Base-by-base conservation (phyloP, 331 rosid genomes). In the Prunus yedoensis region DNA sequence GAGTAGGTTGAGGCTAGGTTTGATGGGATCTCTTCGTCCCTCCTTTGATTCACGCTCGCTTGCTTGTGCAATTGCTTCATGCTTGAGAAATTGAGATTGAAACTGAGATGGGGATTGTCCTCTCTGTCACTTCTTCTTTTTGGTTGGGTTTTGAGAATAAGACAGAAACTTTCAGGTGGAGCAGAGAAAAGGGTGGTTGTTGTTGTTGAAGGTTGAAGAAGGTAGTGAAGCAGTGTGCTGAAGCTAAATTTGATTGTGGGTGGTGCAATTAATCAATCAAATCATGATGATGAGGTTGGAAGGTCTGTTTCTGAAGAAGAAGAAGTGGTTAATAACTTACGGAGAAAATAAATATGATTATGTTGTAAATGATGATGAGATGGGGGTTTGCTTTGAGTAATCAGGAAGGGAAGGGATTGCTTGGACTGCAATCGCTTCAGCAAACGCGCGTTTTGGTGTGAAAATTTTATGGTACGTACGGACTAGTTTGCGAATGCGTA, bases 21-120 rank as follows among this genome's bases (percentile, higher is more conserved):
- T 32, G 78, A 38, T 25, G 83, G 71, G 88, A 85, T 83, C 81
- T 94, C 98, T 72, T 91, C 97, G 72, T 94, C 98, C 56, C 94
- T 80, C 10, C 90, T 72, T 62, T 94, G 94, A 69, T 86, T 93
- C 71, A 85, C 69, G 77, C 87, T 86, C 6, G 78, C 30, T 85
- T 88, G 97, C 83, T 86, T 90, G 88, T 90, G 87, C 18, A 91
- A 61, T 57, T 88, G 97, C 68, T 91, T 93, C 91, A 85, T 87
- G 50, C 65, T 87, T 66, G 18, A 38, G 43, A 49, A 7, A 46
- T 30, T 18, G 20, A 13, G 52, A 13, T 28, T 60, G 2, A 23
- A 1, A 23, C 1, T 23, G 25, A 25, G 64, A 58, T 27, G 13
- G 52, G 14, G 18, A 13, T 49, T 2, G 15, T 38, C 2, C 11